Conservation (phyloP, 352 stramenopile species). For the Globisporangium emineosum region DNA sequence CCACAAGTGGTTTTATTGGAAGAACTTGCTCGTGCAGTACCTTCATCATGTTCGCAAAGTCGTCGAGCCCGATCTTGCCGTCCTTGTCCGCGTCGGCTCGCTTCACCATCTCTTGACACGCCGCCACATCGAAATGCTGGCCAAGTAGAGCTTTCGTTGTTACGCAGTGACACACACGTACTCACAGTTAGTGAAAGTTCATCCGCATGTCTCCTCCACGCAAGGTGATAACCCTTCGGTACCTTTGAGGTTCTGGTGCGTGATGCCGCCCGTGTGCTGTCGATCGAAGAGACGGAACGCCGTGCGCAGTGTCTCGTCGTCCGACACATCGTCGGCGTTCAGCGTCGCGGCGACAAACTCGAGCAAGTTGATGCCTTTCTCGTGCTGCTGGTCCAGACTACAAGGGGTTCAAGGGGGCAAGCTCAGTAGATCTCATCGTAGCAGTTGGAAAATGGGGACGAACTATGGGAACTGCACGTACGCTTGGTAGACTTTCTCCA, state of each 20-base stretch:
- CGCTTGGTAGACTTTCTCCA: slow-evolving; percentile 59
- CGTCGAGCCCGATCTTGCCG: slow-evolving; percentile 63
- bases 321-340: slow-evolving; percentile 48
- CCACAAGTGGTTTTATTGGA: neutral
- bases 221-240: no score
- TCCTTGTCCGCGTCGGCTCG: slow-evolving; percentile 58
- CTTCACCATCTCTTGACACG: slow-evolving; percentile 69
- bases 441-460: neutral
- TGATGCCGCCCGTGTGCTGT: slow-evolving; percentile 57
- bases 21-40: slow-evolving; percentile 6
- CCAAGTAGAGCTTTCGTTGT: slow-evolving; percentile 34
- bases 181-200: neutral
- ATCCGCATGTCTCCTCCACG: no score
- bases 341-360: slow-evolving; percentile 79
- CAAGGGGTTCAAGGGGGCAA: neutral
- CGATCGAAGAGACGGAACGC: slow-evolving; percentile 68
- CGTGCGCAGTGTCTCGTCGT: slow-evolving; percentile 48
- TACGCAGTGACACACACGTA: neutral
- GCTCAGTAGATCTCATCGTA: neutral
- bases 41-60: slow-evolving; percentile 74
- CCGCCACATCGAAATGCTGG: slow-evolving; percentile 50
- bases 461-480: slow-evolving; percentile 23
- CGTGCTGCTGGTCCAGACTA: slow-evolving; percentile 72
- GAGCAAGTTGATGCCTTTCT: slow-evolving; percentile 71
- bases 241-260: slow-evolving; percentile 38